A percentile compares a stretch with the other conserved stretches of the same genome.
These are phyloP conservation scores for Babesia gibsoni DNA, from an alignment of 169 alveolate genomes.

Conservation along the genomic window DNA sequence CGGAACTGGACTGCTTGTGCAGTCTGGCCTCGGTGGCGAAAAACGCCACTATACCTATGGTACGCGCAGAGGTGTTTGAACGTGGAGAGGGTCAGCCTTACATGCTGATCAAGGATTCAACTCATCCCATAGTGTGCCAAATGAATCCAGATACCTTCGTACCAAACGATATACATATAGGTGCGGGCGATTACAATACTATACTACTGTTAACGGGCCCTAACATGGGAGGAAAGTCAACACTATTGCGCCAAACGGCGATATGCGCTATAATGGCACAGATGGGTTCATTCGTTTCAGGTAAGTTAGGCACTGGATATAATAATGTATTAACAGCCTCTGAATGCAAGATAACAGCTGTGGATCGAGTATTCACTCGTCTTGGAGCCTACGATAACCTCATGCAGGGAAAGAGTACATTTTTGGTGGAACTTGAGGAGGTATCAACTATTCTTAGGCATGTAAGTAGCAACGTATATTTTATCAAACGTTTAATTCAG, in stretches of 20 bases:
- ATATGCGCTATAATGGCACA: conserved; percentile 95
- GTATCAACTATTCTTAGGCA: conserved; percentile 76
- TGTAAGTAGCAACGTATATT: conserved; percentile 32
- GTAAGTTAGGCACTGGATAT: conserved; percentile 44
- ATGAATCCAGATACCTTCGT: conserved; percentile 64
- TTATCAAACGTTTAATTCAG: not conserved
- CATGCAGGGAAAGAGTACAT: conserved; percentile 97
- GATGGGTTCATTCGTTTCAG: conserved; percentile 97
- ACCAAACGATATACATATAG: conserved; percentile 76
- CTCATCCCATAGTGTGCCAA: conserved; percentile 49
- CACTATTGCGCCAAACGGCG: conserved; percentile 94
- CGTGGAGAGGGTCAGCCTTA: conserved; percentile 16
- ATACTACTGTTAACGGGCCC: conserved; percentile 97
- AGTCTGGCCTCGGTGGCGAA: conserved; percentile 78
- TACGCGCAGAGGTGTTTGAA: conserved; percentile 25
- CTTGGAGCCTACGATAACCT: conserved; percentile 97
- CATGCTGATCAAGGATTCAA: conserved; percentile 13
- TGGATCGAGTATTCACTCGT: conserved; percentile 97
- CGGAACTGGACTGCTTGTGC: conserved; percentile 91
- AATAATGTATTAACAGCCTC: not conserved
- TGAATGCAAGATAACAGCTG: conserved; percentile 84
- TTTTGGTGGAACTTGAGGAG: conserved; percentile 98
- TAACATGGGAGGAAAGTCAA: conserved; percentile 99
- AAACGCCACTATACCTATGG: conserved; percentile 36
- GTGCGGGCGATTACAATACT: conserved; percentile 17